Evolutionary conservation across 805 yeast genomes (phyloP).

Genomic region (Hanseniaspora osmophila): DNA sequence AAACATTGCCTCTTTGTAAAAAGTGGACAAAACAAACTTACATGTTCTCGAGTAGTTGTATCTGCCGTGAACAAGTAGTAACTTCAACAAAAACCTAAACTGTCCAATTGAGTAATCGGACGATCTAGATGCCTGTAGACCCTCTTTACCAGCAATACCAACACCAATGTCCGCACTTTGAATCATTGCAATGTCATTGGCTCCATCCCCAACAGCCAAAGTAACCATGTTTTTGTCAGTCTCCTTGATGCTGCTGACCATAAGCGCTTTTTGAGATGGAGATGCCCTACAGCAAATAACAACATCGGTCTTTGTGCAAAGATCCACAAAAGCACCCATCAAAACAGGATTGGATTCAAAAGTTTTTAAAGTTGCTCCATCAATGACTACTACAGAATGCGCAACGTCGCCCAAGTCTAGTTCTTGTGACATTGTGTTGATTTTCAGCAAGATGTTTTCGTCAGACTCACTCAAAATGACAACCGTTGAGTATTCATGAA

Average conservation of each 20-base stretch:
- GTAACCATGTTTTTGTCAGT: conserved; percentile 60
- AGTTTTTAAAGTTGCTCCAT: conserved; percentile 70
- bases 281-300: conserved; percentile 93
- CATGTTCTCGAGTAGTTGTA: conserved; percentile 88
- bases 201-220: conserved; percentile 96
- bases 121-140: conserved; percentile 89
- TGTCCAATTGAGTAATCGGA: conserved; percentile 94
- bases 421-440: conserved; percentile 65
- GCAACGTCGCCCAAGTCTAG: conserved; percentile 66
- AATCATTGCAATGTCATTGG: conserved; percentile 97
- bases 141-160: conserved; percentile 95
- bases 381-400: conserved; percentile 87
- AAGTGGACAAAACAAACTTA: conserved; percentile 83
- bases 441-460: conserved; percentile 49
- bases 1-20: conserved; percentile 84
- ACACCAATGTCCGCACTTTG: conserved; percentile 96
- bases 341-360: conserved; percentile 63
- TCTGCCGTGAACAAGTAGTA: conserved; percentile 85
- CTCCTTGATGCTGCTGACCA: conserved; percentile 74
- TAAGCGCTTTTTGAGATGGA: conserved; percentile 87
- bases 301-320: conserved; percentile 78
- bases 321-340: conserved; percentile 64
- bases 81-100: conserved; percentile 68
- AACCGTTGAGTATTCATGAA: conserved; percentile 84
- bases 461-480: conserved; percentile 45